These are phyloP conservation scores for Maudiozyma barnettii DNA, from an alignment of 805 yeast genomes.

Conservation along the genomic window DNA sequence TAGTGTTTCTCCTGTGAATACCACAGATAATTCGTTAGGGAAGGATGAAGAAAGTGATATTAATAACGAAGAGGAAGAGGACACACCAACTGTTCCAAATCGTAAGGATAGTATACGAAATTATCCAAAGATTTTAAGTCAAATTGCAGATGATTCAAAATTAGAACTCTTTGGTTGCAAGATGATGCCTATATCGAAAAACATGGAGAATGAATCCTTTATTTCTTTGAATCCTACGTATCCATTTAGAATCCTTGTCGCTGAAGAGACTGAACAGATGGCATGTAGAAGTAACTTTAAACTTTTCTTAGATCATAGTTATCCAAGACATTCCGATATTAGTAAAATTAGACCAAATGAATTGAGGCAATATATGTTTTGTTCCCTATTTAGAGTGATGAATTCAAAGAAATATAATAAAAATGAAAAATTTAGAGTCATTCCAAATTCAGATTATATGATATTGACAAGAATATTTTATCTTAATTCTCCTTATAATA, in stretches of 20 bases:
- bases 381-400: slow-evolving; percentile 30
- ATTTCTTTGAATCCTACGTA: background rate
- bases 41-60: background rate
- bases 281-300: slow-evolving; percentile 30
- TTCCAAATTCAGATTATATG: slow-evolving; percentile 25
- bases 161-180: slow-evolving; percentile 22
- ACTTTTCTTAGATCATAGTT: slow-evolving; percentile 27
- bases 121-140: slow-evolving; percentile 17
- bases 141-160: slow-evolving; percentile 23
- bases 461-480: slow-evolving; percentile 30
- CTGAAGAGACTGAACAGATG: slow-evolving; percentile 32
- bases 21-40: background rate
- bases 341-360: slow-evolving; percentile 26
- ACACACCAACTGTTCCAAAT: background rate
- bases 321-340: slow-evolving; percentile 15
- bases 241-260: slow-evolving; percentile 28
- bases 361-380: slow-evolving; percentile 33
- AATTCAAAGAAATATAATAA: slow-evolving; percentile 12
- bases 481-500: slow-evolving; percentile 13
- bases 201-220: background rate
- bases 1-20: background rate
- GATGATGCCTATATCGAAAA: slow-evolving; percentile 8
- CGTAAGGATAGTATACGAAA: background rate
- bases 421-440: slow-evolving; percentile 23
- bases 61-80: background rate